Conservation (phyloP, 306 rosid species). For the Dicorynia guianensis region DNA sequence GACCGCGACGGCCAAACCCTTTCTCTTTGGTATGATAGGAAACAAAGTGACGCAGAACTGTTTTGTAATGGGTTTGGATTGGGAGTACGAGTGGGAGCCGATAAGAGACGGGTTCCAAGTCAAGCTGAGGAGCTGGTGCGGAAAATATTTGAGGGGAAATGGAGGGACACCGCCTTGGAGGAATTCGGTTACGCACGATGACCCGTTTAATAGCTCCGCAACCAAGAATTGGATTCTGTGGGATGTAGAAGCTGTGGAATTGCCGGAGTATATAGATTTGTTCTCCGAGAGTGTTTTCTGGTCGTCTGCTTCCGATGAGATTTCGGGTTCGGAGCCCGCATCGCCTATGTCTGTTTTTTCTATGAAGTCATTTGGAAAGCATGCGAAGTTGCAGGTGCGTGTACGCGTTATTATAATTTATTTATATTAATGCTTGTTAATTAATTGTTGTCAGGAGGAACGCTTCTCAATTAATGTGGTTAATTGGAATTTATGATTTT, state of each 20-base stretch:
- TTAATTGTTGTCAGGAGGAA: too few relatives aligned
- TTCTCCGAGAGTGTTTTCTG: slow-evolving; percentile 39
- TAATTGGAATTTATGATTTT: too few relatives aligned
- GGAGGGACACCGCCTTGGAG: slow-evolving; percentile 95
- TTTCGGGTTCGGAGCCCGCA: slow-evolving; percentile 35
- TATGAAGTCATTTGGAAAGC: neutral
- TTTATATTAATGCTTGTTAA: too few relatives aligned
- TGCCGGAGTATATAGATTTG: slow-evolving; percentile 27
- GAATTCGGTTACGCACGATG: slow-evolving; percentile 80
- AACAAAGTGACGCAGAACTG: slow-evolving; percentile 51
- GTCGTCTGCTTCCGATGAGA: slow-evolving; percentile 55
- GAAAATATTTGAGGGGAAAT: slow-evolving; percentile 69
- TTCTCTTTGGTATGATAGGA: slow-evolving; percentile 73
- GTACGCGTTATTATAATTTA: too few relatives aligned
- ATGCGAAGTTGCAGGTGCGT: neutral
- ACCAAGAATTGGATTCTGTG: slow-evolving; percentile 76
- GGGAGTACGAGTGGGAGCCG: slow-evolving; percentile 79
- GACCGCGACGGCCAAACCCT: slow-evolving; percentile 59
- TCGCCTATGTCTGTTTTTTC: slow-evolving; percentile 47
- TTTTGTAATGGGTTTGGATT: slow-evolving; percentile 34
- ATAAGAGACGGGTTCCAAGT: slow-evolving; percentile 68
- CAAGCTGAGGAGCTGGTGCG: slow-evolving; percentile 76
- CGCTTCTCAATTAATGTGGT: too few relatives aligned
- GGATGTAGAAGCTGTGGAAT: slow-evolving; percentile 54
- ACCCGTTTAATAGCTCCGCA: slow-evolving; percentile 47